Evolutionary conservation across 768 basidiomycete genomes (phyloP).

Genomic region (Suillus occidentalis): DNA sequence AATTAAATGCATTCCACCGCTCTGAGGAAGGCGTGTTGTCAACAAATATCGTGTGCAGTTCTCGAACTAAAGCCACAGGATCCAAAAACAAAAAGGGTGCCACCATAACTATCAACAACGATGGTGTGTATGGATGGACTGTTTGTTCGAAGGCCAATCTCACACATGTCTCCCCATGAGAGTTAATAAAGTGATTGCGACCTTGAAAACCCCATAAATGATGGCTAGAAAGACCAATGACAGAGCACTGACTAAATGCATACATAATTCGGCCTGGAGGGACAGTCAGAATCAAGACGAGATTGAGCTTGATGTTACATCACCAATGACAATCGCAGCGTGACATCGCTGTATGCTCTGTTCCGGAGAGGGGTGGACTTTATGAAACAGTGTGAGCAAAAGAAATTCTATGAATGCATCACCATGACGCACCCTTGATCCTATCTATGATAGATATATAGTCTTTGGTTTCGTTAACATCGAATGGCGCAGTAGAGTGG

Average conservation of each 20-base stretch:
- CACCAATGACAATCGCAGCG: slow-evolving; percentile 23
- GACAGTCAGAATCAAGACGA: slow-evolving; percentile 9
- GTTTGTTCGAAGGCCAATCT: slow-evolving; percentile 39
- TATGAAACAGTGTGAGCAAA: neutral
- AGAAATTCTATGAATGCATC: neutral
- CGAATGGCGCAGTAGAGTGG: slow-evolving; percentile 25
- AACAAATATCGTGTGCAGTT: slow-evolving; percentile 48
- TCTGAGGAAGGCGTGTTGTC: slow-evolving; percentile 42
- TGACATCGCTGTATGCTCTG: slow-evolving; percentile 15
- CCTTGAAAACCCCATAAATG: slow-evolving; percentile 22
- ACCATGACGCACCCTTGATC: slow-evolving; percentile 21
- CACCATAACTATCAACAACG: slow-evolving; percentile 37
- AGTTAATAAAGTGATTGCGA: slow-evolving; percentile 38
- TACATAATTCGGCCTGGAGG: slow-evolving; percentile 32
- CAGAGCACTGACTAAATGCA: slow-evolving; percentile 26
- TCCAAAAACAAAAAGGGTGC: slow-evolving; percentile 50
- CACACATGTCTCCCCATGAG: slow-evolving; percentile 43
- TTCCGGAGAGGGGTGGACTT: neutral
- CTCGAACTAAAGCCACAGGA: slow-evolving; percentile 46
- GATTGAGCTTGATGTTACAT: neutral
- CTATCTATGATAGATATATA: slow-evolving; percentile 26
- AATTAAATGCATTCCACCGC: slow-evolving; percentile 46
- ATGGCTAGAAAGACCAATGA: neutral
- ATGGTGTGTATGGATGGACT: slow-evolving; percentile 29
- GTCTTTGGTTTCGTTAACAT: slow-evolving; percentile 18